These are phyloP conservation scores for Colletotrichum spinosum DNA, from an alignment of 2,329 filamentous ascomycete species.

Conservation along the genomic window DNA sequence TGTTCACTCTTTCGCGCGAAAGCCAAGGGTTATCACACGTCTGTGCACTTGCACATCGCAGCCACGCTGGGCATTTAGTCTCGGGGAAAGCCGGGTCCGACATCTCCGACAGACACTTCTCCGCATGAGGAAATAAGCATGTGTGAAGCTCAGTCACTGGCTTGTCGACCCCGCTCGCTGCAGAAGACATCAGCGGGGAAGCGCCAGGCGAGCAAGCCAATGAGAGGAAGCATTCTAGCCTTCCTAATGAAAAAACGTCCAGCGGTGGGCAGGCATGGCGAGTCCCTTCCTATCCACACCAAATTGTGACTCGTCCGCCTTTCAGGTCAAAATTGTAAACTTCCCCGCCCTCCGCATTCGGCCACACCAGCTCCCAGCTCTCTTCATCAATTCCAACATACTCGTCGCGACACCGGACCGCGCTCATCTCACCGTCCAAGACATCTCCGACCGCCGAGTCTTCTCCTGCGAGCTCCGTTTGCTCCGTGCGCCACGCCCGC, in stretches of 20 bases:
- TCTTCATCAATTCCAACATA: constrained; percentile 33
- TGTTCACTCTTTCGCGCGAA: constrained; percentile 7
- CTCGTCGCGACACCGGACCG: constrained; percentile 40
- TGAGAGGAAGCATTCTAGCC: constrained; percentile 8
- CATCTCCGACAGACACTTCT: constrained; percentile 5
- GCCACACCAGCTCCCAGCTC: constrained; percentile 35
- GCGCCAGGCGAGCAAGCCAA: constrained; percentile 7
- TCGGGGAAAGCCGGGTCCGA: constrained; percentile 6
- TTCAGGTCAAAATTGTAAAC: constrained; percentile 36
- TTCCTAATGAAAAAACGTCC: constrained; percentile 5
- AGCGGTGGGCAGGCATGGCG: constrained; percentile 26
- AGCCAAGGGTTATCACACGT: constrained; percentile 10
- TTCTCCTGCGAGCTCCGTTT: constrained; percentile 26
- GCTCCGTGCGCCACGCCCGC: constrained; percentile 31
- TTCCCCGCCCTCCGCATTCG: constrained; percentile 39
- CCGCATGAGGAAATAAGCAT: constrained; percentile 23
- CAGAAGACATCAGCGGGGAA: constrained; percentile 25
- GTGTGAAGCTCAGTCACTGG: constrained; percentile 14
- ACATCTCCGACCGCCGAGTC: constrained; percentile 32
- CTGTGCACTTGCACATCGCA: constrained; percentile 25
- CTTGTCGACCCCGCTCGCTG: constrained; percentile 26
- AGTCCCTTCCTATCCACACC: constrained; percentile 32
- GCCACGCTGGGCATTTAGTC: constrained; percentile 1
- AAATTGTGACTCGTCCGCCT: constrained; percentile 35
- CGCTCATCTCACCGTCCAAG: constrained; percentile 33